These are phyloP conservation scores for Pythium plurisporium DNA, from an alignment of 352 stramenopile genomes.

Conservation along the genomic window DNA sequence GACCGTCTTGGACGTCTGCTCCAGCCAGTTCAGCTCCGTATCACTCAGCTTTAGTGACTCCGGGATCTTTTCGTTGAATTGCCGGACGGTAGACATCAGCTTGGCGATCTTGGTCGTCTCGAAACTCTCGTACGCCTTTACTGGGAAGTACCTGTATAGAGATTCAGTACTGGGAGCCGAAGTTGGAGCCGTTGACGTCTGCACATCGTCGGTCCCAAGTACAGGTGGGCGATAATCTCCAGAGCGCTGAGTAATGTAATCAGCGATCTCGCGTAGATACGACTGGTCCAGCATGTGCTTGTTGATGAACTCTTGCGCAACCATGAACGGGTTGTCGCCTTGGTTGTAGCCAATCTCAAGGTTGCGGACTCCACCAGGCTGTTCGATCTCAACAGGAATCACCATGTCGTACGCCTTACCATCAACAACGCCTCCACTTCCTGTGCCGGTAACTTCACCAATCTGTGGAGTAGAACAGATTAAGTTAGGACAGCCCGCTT, in stretches of 20 bases:
- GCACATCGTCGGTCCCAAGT: slow-evolving; percentile 24
- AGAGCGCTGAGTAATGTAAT: slow-evolving; percentile 95
- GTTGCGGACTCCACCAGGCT: slow-evolving; percentile 87
- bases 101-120: slow-evolving; percentile 91
- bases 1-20: slow-evolving; percentile 56
- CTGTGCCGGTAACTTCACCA: slow-evolving; percentile 83
- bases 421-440: slow-evolving; percentile 86
- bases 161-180: neutral
- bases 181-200: neutral
- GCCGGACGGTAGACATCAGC: slow-evolving; percentile 85
- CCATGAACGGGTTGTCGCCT: slow-evolving; percentile 95
- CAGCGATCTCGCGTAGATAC: slow-evolving; percentile 92
- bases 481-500: neutral
- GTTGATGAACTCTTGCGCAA: slow-evolving; percentile 96
- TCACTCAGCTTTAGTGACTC: slow-evolving; percentile 37
- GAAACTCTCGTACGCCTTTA: slow-evolving; percentile 88
- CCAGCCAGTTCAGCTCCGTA: slow-evolving; percentile 52
- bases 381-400: slow-evolving; percentile 96
- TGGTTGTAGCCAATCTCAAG: slow-evolving; percentile 98
- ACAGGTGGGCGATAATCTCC: slow-evolving; percentile 72
- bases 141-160: slow-evolving; percentile 67
- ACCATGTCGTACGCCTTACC: slow-evolving; percentile 94
- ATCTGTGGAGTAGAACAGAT: slow-evolving; percentile 35
- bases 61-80: slow-evolving; percentile 86
- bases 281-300: slow-evolving; percentile 92